These are phyloP conservation scores for Recurvomyces mirabilis DNA, from an alignment of 495 filamentous ascomycete species.

Conservation along the genomic window DNA sequence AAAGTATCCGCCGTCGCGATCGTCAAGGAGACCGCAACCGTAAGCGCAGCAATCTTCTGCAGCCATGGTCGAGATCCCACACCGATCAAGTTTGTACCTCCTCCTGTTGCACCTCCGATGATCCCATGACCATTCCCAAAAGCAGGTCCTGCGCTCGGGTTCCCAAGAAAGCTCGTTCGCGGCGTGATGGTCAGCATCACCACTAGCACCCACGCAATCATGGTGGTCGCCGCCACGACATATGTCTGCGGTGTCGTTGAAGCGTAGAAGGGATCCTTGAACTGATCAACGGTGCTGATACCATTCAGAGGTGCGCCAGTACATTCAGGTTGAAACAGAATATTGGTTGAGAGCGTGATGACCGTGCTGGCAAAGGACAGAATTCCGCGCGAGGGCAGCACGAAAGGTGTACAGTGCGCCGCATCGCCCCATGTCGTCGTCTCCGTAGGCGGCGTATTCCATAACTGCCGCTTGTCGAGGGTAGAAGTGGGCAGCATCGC, in stretches of 20 bases:
- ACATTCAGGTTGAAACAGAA: slow-evolving; percentile 33
- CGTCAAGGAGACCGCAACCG: slow-evolving; percentile 82
- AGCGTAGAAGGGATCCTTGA: slow-evolving; percentile 79
- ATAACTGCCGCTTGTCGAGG: no score
- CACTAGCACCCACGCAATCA: slow-evolving; percentile 85
- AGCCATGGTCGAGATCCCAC: slow-evolving; percentile 92
- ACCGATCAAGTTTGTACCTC: slow-evolving; percentile 59
- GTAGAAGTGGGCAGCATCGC: slow-evolving; percentile 1
- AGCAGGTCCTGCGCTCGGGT: slow-evolving; percentile 36
- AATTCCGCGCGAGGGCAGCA: slow-evolving; percentile 29
- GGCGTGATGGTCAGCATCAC: slow-evolving; percentile 90
- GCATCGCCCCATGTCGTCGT: not conserved
- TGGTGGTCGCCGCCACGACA: slow-evolving; percentile 78
- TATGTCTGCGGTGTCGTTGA: slow-evolving; percentile 86
- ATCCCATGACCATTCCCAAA: slow-evolving; percentile 58
- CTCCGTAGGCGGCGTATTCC: slow-evolving; percentile 5
- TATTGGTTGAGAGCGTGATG: slow-evolving; percentile 30
- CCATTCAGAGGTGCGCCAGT: slow-evolving; percentile 17
- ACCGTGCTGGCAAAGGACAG: slow-evolving; percentile 24
- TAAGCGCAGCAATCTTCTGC: slow-evolving; percentile 84
- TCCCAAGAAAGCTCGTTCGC: slow-evolving; percentile 77
- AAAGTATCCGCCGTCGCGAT: slow-evolving; percentile 90
- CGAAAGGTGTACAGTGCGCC: slow-evolving; percentile 33
- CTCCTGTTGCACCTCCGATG: slow-evolving; percentile 58
- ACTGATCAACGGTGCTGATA: slow-evolving; percentile 38